Conservation (phyloP, 2,329 filamentous ascomycete species). For the Neopestalotiopsis rosae region DNA sequence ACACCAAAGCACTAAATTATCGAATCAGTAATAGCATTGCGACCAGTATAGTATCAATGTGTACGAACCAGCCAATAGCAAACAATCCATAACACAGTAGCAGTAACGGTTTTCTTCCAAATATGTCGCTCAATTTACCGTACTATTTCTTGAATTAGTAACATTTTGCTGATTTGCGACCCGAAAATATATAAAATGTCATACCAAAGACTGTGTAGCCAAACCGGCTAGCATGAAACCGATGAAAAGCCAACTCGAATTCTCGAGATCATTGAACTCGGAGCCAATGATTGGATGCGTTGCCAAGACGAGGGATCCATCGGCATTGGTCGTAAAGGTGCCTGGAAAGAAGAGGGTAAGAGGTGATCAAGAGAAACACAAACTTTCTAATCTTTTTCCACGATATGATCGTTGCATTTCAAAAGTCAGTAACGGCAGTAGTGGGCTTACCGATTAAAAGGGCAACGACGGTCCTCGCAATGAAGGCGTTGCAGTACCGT, state of each 20-base stretch:
- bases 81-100: constrained; percentile 35
- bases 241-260: constrained; percentile 64
- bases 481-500: constrained; percentile 26
- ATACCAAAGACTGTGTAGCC: constrained; percentile 57
- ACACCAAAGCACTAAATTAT: constrained; percentile 13
- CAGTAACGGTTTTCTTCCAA: constrained; percentile 31
- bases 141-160: constrained; percentile 25
- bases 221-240: constrained; percentile 56
- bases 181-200: too few species aligned
- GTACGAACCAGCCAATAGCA: constrained; percentile 30
- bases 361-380: not conserved
- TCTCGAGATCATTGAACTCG: constrained; percentile 60
- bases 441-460: constrained; percentile 26
- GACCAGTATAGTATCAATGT: not conserved
- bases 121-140: constrained; percentile 37
- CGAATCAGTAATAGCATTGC: not conserved
- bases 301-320: constrained; percentile 69
- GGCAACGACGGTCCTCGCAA: constrained; percentile 26
- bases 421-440: too few species aligned
- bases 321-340: constrained; percentile 70
- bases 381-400: too few species aligned
- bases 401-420: too few species aligned
- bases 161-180: too few species aligned
- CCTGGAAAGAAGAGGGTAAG: constrained; percentile 22
- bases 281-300: constrained; percentile 68